Evolutionary conservation across 805 yeast genomes (phyloP).

Genomic region (Saturnispora zaruensis): DNA sequence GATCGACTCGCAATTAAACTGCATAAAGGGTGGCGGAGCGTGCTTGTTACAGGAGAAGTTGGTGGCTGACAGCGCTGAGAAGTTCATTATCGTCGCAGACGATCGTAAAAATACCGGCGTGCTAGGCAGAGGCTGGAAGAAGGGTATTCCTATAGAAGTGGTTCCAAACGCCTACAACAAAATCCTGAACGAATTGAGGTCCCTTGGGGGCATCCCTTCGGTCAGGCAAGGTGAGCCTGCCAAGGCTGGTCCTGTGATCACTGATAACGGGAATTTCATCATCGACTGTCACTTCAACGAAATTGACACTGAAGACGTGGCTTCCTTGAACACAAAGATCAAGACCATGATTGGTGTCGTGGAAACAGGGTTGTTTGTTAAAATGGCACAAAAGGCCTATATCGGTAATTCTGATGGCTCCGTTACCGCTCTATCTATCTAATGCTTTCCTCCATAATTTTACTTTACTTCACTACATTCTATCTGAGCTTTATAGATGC

Average conservation of each 20-base stretch:
- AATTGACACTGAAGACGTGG: constrained; percentile 41
- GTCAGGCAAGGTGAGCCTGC: constrained; percentile 83
- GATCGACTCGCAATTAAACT: constrained; percentile 69
- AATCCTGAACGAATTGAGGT: constrained; percentile 53
- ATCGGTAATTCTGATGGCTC: constrained; percentile 81
- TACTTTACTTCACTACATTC: background rate
- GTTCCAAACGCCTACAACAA: constrained; percentile 82
- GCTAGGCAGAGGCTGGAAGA: constrained; percentile 75
- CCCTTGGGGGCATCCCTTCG: constrained; percentile 56
- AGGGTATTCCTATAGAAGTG: constrained; percentile 93
- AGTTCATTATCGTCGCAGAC: constrained; percentile 86
- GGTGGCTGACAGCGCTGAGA: constrained; percentile 71
- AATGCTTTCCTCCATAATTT: constrained; percentile 11
- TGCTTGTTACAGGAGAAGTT: constrained; percentile 94
- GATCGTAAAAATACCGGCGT: constrained; percentile 68
- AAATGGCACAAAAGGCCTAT: constrained; percentile 70
- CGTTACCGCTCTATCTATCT: constrained; percentile 30
- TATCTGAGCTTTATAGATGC: background rate
- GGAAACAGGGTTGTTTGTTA: constrained; percentile 84
- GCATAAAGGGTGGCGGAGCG: constrained; percentile 98
- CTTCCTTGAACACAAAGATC: constrained; percentile 51
- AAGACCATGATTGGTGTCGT: constrained; percentile 85
- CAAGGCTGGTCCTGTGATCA: constrained; percentile 94
- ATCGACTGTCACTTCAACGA: constrained; percentile 90
- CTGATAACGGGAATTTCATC: constrained; percentile 90